Percentiles rank a stretch among this genome's conserved stretches.
Conservation (phyloP, 768 basidiomycete species). For the Termitomyces sp. region DNA sequence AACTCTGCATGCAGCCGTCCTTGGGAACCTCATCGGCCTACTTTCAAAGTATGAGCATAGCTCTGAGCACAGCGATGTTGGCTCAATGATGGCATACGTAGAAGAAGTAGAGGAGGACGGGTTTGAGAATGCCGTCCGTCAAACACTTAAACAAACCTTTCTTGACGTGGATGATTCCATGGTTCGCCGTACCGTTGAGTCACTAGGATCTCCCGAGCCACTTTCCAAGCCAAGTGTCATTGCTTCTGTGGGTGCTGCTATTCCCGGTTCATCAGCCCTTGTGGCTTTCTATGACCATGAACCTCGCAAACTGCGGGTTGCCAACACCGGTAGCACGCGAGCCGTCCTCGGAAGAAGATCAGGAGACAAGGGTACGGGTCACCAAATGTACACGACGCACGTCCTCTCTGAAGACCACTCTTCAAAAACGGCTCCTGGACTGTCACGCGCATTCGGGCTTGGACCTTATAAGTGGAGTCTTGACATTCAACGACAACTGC, state of each 20-base stretch:
- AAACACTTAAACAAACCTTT: not conserved
- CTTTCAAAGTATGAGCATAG: constrained; percentile 9
- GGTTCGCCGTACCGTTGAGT: not conserved
- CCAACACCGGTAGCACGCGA: not conserved
- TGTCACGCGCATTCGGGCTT: constrained; percentile 1
- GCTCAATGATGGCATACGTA: not conserved
- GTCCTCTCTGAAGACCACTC: constrained; percentile 2
- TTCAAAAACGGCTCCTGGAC: not conserved
- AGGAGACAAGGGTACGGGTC: not conserved
- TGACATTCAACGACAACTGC: not conserved
- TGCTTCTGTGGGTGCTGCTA: not conserved
- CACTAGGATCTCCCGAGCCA: not conserved
- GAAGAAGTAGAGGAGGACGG: not conserved
- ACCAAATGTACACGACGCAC: not conserved
- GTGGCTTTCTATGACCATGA: constrained; percentile 1
- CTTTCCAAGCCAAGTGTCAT: not conserved
- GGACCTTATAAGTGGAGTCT: constrained; percentile 5
- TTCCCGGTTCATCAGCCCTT: constrained; percentile 3
- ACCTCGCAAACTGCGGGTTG: constrained; percentile 2
- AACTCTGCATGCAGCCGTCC: constrained; percentile 18
- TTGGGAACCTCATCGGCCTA: not conserved
- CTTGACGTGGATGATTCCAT: not conserved
- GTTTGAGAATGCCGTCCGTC: not conserved
- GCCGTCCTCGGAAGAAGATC: constrained; percentile 3
- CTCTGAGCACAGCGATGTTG: constrained; percentile 13